These are phyloP conservation scores for Colletotrichum brevisporum DNA, from an alignment of 2,329 filamentous ascomycete species.

Conservation along the genomic window DNA sequence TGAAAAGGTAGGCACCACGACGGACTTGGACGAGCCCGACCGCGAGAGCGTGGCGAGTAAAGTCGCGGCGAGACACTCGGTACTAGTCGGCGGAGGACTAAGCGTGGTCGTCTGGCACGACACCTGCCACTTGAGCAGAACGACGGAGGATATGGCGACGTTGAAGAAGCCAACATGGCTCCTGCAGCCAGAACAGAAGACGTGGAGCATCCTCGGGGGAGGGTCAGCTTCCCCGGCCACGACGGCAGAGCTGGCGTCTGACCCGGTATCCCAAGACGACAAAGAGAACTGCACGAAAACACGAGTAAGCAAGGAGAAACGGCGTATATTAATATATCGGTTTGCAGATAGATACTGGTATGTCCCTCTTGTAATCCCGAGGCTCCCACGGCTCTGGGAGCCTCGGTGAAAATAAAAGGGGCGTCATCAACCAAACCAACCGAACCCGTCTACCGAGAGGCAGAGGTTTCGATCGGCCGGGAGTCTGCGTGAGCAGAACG, in stretches of 20 bases:
- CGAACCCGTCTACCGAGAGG: constrained; percentile 56
- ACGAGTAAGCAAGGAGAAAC: constrained; percentile 13
- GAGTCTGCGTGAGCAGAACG: constrained; percentile 37
- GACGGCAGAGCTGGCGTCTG: constrained; percentile 48
- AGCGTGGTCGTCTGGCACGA: constrained; percentile 52
- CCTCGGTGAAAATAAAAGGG: constrained; percentile 60
- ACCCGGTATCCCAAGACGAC: constrained; percentile 48
- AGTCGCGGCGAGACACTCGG: constrained; percentile 67
- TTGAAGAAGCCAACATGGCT: constrained; percentile 64
- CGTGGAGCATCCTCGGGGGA: constrained; percentile 51
- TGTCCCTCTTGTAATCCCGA: constrained; percentile 68
- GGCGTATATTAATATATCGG: constrained; percentile 43
- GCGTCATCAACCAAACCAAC: constrained; percentile 48
- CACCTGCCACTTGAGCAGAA: constrained; percentile 72
- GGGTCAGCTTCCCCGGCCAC: constrained; percentile 41
- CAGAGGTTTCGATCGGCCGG: constrained; percentile 32
- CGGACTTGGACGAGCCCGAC: constrained; percentile 71
- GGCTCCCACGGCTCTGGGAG: constrained; percentile 63
- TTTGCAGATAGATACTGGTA: constrained; percentile 40
- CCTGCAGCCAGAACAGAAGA: constrained; percentile 63
- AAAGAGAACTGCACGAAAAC: constrained; percentile 54
- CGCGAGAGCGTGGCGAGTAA: constrained; percentile 67
- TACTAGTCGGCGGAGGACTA: constrained; percentile 53
- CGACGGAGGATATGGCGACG: constrained; percentile 59
- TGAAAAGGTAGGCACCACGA: constrained; percentile 59